These are phyloP conservation scores for Cicer bijugum DNA, from an alignment of 306 rosid species.

Conservation along the genomic window DNA sequence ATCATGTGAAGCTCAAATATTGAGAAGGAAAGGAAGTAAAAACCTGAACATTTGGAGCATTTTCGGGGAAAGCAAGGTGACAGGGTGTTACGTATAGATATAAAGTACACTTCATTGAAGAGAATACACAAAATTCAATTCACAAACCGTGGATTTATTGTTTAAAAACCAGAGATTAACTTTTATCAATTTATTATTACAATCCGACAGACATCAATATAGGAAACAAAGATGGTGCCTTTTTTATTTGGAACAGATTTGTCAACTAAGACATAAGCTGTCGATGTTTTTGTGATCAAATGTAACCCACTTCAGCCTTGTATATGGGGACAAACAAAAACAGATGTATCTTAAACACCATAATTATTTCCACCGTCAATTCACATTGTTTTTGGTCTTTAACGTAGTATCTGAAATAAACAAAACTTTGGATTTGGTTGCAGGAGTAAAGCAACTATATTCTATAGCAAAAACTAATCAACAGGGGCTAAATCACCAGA, in stretches of 20 bases:
- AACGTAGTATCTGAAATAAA: conserved; percentile 21
- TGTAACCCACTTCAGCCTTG: not conserved
- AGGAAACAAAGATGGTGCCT: too few species aligned
- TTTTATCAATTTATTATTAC: too few species aligned
- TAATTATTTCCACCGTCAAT: not conserved
- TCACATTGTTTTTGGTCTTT: not conserved
- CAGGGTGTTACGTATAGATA: too few species aligned
- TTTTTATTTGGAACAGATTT: not conserved
- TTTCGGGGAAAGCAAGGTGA: too few species aligned
- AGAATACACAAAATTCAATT: too few species aligned
- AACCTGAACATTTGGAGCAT: too few species aligned
- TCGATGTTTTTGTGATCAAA: not conserved
- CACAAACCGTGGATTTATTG: too few species aligned
- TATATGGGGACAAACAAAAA: not conserved
- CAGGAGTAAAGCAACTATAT: not conserved
- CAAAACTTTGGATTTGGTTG: conserved; percentile 36
- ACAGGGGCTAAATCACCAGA: not conserved
- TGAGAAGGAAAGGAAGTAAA: too few species aligned
- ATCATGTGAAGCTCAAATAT: too few species aligned
- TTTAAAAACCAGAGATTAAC: too few species aligned
- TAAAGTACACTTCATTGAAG: too few species aligned
- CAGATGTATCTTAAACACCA: not conserved
- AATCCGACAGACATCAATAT: too few species aligned
- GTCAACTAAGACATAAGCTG: not conserved
- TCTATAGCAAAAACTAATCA: conserved; percentile 7